phyloP scores from a whole-genome alignment of 176 grass and related monocot genomes.

The Aegilops tauschii region DNA sequence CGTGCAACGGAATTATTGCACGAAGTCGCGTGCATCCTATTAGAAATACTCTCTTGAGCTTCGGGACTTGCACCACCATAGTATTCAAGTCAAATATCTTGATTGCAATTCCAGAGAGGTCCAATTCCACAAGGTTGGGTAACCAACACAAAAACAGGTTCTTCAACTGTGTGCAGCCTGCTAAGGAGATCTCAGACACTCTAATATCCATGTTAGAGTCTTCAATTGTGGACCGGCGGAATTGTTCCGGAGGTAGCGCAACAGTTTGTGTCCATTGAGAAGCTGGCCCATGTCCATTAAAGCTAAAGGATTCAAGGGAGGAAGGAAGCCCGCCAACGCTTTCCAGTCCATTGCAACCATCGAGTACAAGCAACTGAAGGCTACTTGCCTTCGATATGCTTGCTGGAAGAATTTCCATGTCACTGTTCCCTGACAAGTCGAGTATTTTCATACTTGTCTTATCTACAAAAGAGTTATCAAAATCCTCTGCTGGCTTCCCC shows the following conservation, averaged over 20 bases:
- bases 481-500: not conserved
- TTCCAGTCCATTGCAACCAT: not conserved
- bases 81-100: conserved; percentile 8
- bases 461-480: not conserved
- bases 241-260: not conserved
- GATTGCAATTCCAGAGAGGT: conserved; percentile 8
- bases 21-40: not conserved
- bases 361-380: not conserved
- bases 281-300: not conserved
- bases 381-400: not conserved
- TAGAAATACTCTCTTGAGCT: not conserved
- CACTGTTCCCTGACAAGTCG: not conserved
- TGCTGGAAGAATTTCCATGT: not conserved
- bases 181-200: not conserved
- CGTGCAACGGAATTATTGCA: not conserved
- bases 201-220: not conserved
- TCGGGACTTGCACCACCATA: not conserved
- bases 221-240: not conserved
- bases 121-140: not conserved
- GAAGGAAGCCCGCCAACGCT: not conserved
- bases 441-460: not conserved
- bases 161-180: not conserved
- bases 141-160: not conserved
- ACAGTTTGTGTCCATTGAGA: not conserved
- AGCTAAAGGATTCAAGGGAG: not conserved